phyloP scores from a whole-genome alignment of 805 yeast genomes.

The Schwanniomyces yamadae region DNA sequence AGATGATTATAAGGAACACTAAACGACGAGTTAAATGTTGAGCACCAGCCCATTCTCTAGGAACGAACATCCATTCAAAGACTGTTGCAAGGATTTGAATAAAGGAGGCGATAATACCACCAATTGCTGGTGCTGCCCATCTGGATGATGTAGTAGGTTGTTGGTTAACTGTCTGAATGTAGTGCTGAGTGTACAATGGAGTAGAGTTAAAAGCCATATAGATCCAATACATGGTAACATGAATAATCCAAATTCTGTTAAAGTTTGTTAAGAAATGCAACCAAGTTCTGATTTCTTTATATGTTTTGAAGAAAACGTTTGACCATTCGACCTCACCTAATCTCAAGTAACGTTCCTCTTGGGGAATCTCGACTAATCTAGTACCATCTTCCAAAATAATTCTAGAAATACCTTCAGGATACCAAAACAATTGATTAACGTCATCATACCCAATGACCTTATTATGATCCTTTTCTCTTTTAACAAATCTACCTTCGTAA shows the following conservation, averaged over 20 bases:
- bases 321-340: conserved; percentile 93
- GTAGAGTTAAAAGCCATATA: conserved; percentile 92
- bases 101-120: conserved; percentile 81
- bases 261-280: conserved; percentile 91
- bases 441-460: conserved; percentile 91
- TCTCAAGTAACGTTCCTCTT: conserved; percentile 83
- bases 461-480: conserved; percentile 84
- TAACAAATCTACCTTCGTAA: conserved; percentile 76
- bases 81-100: conserved; percentile 86
- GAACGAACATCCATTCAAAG: conserved; percentile 94
- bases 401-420: conserved; percentile 96
- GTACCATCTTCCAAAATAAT: conserved; percentile 90
- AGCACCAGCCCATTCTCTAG: conserved; percentile 99
- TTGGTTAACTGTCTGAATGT: conserved; percentile 77
- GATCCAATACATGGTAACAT: conserved; percentile 89
- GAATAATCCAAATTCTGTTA: conserved; percentile 98
- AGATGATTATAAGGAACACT: conserved; percentile 64
- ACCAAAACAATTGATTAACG: conserved; percentile 98
- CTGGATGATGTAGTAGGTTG: conserved; percentile 86
- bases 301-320: conserved; percentile 91
- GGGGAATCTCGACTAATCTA: conserved; percentile 84
- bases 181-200: conserved; percentile 82
- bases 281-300: conserved; percentile 96
- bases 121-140: conserved; percentile 92
- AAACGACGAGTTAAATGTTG: conserved; percentile 91